Evolutionary conservation across 345 rosid species (phyloP).

Genomic region (Leavenworthia alabamica): DNA sequence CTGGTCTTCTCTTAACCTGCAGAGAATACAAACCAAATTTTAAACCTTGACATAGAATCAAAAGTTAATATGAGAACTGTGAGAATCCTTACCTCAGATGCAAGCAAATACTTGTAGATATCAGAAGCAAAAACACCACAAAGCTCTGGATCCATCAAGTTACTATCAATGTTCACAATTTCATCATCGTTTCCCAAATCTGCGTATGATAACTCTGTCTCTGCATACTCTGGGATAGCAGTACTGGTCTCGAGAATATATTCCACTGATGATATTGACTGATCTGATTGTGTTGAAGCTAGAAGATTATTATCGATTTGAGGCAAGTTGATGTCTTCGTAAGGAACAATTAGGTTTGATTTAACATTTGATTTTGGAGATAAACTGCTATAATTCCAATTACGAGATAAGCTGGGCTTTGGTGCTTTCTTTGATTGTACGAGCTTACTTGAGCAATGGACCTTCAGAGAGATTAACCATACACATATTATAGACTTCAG

Average conservation of each 20-base stretch:
- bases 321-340: conserved; percentile 13
- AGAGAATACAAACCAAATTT: neutral
- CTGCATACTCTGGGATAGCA: conserved; percentile 43
- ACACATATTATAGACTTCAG: neutral
- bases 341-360: conserved; percentile 17
- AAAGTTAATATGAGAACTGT: neutral
- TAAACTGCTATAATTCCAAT: neutral
- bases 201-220: conserved; percentile 11
- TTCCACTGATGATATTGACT: conserved; percentile 47
- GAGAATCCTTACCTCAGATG: conserved; percentile 31
- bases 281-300: conserved; percentile 45
- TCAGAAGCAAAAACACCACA: conserved; percentile 35
- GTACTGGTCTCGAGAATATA: conserved; percentile 53
- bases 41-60: neutral
- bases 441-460: conserved; percentile 16
- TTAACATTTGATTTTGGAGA: conserved; percentile 30
- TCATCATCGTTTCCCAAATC: conserved; percentile 7
- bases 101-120: conserved; percentile 35
- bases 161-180: conserved; percentile 21
- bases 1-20: conserved; percentile 38
- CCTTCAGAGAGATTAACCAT: conserved; percentile 9
- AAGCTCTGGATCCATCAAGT: conserved; percentile 35
- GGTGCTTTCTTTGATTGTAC: conserved; percentile 11
- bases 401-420: conserved; percentile 14
- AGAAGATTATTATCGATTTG: neutral